phyloP scores from a whole-genome alignment of 805 yeast genomes.

The Wickerhamiella alocasiicola region DNA sequence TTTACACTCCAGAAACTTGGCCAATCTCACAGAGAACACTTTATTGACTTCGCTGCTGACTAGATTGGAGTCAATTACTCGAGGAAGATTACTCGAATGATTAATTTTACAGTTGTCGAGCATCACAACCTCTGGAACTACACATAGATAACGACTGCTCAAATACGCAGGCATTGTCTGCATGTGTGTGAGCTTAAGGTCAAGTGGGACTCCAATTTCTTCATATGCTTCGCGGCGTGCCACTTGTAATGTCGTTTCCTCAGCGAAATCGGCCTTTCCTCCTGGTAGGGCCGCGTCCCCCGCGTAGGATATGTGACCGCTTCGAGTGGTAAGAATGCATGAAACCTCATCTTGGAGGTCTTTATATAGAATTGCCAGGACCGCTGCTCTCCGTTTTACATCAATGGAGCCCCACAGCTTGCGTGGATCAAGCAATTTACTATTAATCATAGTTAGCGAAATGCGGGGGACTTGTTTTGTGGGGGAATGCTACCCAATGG shows the following conservation, averaged over 20 bases:
- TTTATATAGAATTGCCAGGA: constrained; percentile 12
- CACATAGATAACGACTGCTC: constrained; percentile 71
- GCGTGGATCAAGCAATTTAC: constrained; percentile 6
- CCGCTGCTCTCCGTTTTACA: constrained; percentile 10
- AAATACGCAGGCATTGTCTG: constrained; percentile 64
- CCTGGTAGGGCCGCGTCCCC: constrained; percentile 94
- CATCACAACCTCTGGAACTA: constrained; percentile 49
- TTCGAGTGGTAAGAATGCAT: constrained; percentile 67
- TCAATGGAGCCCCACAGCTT: constrained; percentile 9
- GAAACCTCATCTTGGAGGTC: constrained; percentile 53
- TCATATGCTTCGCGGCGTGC: constrained; percentile 78
- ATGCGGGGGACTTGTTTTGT: not conserved
- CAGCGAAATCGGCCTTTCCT: constrained; percentile 64
- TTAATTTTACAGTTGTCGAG: constrained; percentile 9
- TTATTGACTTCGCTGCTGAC: constrained; percentile 25
- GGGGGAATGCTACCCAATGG: not conserved
- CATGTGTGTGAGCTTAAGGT: constrained; percentile 47
- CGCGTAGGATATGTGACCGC: constrained; percentile 59
- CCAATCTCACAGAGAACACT: constrained; percentile 23
- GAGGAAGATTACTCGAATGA: constrained; percentile 16
- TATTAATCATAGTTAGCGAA: not conserved
- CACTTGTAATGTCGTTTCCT: constrained; percentile 56
- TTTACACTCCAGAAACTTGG: constrained; percentile 19
- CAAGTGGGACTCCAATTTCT: constrained; percentile 59
- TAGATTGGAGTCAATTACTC: constrained; percentile 13